Conservation (phyloP, 1,284 basidiomycete genomes). For the Apiotrichum sp. region DNA sequence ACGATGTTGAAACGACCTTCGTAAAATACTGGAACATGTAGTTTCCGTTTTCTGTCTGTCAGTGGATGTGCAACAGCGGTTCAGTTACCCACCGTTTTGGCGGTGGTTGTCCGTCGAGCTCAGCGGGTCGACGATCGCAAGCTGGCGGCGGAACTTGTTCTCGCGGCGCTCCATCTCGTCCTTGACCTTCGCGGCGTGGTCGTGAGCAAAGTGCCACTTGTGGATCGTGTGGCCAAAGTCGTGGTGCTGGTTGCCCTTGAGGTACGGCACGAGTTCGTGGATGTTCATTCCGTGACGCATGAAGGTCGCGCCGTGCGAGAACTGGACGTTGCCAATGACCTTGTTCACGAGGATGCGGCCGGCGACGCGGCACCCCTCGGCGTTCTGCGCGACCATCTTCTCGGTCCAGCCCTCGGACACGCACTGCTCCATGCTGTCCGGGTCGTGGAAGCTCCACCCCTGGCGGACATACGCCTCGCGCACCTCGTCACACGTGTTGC, state of each 20-base stretch:
- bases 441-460: slow-evolving; percentile 91
- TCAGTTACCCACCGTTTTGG: slow-evolving; percentile 50
- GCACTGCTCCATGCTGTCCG: slow-evolving; percentile 89
- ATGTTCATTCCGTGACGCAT: slow-evolving; percentile 75
- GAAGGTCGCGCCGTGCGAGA: slow-evolving; percentile 83
- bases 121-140: slow-evolving; percentile 79
- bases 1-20: slow-evolving; percentile 91
- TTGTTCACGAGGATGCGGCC: slow-evolving; percentile 94
- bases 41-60: slow-evolving; percentile 3
- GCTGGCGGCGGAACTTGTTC: slow-evolving; percentile 58
- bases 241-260: slow-evolving; percentile 77
- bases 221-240: slow-evolving; percentile 91
- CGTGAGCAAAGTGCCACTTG: slow-evolving; percentile 73
- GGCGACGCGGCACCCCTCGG: slow-evolving; percentile 89
- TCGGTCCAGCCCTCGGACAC: slow-evolving; percentile 91
- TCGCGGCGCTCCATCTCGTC: slow-evolving; percentile 49
- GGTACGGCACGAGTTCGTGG: slow-evolving; percentile 88
- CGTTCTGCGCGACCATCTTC: slow-evolving; percentile 82
- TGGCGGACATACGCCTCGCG: slow-evolving; percentile 80
- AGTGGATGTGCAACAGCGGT: background rate
- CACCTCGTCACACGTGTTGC: slow-evolving; percentile 95
- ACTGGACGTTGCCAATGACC: slow-evolving; percentile 75
- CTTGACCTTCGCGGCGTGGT: slow-evolving; percentile 57
- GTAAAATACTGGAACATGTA: slow-evolving; percentile 46
- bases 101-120: slow-evolving; percentile 59